Evolutionary conservation across 495 filamentous ascomycete genomes (phyloP), one percentile per base, ranked within the genome.

Genomic region (Talaromyces ruber): DNA sequence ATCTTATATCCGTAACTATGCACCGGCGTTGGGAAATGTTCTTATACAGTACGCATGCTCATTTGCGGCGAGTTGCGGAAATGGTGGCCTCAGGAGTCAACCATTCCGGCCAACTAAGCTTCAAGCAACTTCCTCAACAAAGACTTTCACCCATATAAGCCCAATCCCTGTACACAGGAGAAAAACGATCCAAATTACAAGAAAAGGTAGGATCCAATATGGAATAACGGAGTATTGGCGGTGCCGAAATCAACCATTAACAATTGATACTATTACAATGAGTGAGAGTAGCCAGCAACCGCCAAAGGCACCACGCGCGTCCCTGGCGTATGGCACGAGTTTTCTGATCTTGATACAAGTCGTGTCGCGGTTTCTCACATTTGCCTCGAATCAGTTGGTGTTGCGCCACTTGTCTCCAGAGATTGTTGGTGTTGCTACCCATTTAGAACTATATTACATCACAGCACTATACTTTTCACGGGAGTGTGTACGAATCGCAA

Each of bases 391-490:
- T 78, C 92, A 98, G 72, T 59, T 94, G 54, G 84, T 97, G 11
- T 79, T 99, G 4, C 91, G 92, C 39, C 91, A 86, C 67, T 76
- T 98, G 22, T 93, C 92, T 0, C 93, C 94, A 0, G 82, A 88
- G 47, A 79, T 92, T 0, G 81, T 98, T 1, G 94, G 92, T 4
- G 80, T 94, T 28, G 89, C 92, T 1, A 84, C 91, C 3, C 95
- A 96, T 70, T 82, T 98, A 4, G 94, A 99, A 63, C 83, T 98
- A 2, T 96, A 89, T 72, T 90, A 90, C 61, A 86, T 93, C 29
- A 88, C 90, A 2, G 86, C 95, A 11, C 79, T 98, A 2, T 97
- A 92, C 71, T 98, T 98, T 65, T 89, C 94, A 0, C 81, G 94
- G 30, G 94, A 99, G 74, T 90, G 87, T 60, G 75, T 98, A 47